These are phyloP conservation scores for Castanea sativa DNA, from an alignment of 306 rosid species.

Conservation along the genomic window DNA sequence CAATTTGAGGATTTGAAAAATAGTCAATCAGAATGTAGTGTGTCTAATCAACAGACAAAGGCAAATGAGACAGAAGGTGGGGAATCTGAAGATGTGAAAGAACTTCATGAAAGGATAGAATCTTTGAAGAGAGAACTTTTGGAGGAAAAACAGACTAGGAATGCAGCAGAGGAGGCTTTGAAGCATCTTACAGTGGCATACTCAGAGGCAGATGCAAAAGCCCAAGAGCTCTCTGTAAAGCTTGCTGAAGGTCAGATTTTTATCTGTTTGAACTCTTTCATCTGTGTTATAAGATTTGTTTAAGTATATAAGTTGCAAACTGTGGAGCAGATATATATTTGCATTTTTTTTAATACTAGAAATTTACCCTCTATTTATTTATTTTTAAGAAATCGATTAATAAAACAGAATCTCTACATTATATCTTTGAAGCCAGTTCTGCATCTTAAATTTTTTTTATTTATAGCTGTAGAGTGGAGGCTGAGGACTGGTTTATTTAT, in stretches of 20 bases:
- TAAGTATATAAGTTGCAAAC: background rate
- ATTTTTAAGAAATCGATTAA: background rate
- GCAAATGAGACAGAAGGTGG: conserved; percentile 32
- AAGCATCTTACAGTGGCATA: conserved; percentile 71
- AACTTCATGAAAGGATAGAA: conserved; percentile 54
- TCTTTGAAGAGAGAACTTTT: conserved; percentile 55
- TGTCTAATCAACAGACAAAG: conserved; percentile 25
- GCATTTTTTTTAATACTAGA: background rate
- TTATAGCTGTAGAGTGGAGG: background rate
- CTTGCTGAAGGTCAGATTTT: conserved; percentile 74
- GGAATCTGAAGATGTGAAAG: conserved; percentile 43
- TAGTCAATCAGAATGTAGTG: conserved; percentile 20
- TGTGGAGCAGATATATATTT: background rate
- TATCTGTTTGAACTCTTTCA: background rate
- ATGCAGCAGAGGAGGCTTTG: conserved; percentile 83
- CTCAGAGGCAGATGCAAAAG: conserved; percentile 77
- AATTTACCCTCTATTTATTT: too few relatives aligned
- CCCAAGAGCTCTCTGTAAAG: conserved; percentile 72
- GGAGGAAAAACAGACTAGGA: conserved; percentile 81
- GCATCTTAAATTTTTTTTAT: background rate
- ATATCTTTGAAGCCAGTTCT: conserved; percentile 5
- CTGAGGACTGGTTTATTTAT: background rate
- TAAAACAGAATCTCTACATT: background rate
- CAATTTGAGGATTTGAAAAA: conserved; percentile 57
- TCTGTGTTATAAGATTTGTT: background rate